Percentiles rank a stretch among this genome's conserved stretches.
These are phyloP conservation scores for Fusarium mexicanum DNA, from an alignment of 2,329 filamentous ascomycete genomes.

Conservation along the genomic window DNA sequence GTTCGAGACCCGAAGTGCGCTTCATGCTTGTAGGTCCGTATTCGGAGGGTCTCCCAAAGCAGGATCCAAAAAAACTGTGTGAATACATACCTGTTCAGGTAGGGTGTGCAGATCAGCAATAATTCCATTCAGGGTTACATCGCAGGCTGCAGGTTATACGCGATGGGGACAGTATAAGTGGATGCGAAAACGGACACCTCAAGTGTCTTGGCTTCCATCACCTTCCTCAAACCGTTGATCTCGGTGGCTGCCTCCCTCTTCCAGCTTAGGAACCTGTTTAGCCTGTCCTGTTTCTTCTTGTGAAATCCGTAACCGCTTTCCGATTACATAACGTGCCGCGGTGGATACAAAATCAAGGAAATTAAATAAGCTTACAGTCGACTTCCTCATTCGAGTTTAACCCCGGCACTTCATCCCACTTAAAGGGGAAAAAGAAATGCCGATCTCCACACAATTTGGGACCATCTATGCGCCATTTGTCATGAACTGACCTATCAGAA, in stretches of 20 bases:
- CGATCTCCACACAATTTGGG: not conserved
- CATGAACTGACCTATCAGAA: not conserved
- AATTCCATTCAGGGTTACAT: not conserved
- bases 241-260: not conserved
- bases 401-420: not conserved
- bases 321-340: not conserved
- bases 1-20: not conserved
- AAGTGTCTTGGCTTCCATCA: not conserved
- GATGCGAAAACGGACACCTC: not conserved
- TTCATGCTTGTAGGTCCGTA: not conserved
- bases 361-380: not conserved
- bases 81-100: not conserved
- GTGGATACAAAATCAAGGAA: not conserved
- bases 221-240: not conserved
- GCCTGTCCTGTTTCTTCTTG: not conserved
- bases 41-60: slow-evolving; percentile 1
- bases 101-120: not conserved
- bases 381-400: not conserved
- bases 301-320: not conserved
- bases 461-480: not conserved
- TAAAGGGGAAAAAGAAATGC: not conserved
- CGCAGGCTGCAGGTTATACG: not conserved
- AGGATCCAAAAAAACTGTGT: not conserved
- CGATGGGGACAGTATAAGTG: not conserved
- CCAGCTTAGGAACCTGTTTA: not conserved